Conservation (phyloP, 2,329 filamentous ascomycete species). For the Lasiodiplodia theobromae region DNA sequence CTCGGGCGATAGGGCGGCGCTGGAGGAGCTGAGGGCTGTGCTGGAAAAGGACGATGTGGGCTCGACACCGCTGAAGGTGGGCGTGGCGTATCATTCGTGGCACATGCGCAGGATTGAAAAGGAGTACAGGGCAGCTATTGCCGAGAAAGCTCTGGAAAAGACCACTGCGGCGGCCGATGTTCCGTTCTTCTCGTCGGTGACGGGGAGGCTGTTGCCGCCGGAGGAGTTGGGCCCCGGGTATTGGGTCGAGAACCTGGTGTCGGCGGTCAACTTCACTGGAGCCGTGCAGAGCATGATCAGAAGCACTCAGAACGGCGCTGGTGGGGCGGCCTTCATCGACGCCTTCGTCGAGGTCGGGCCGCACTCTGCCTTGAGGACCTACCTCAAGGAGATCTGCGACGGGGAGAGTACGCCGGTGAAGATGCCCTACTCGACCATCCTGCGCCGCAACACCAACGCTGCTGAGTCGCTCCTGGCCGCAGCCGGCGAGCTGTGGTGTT, state of each 20-base stretch:
- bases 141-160: too few relatives aligned
- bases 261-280: slow-evolving; percentile 47
- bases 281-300: slow-evolving; percentile 36
- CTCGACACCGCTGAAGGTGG: slow-evolving; percentile 31
- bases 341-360: slow-evolving; percentile 39
- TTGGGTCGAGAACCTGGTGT: slow-evolving; percentile 48
- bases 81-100: slow-evolving; percentile 34
- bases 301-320: slow-evolving; percentile 33
- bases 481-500: slow-evolving; percentile 35
- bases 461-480: slow-evolving; percentile 27
- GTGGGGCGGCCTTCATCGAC: background rate
- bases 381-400: slow-evolving; percentile 2
- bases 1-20: background rate
- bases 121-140: slow-evolving; percentile 26
- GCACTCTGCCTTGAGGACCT: slow-evolving; percentile 40
- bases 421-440: slow-evolving; percentile 6
- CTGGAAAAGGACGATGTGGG: slow-evolving; percentile 27
- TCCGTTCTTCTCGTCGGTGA: slow-evolving; percentile 19
- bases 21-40: background rate
- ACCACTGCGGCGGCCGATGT: background rate
- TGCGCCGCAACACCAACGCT: background rate
- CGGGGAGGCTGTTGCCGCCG: background rate
- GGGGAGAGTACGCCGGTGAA: slow-evolving; percentile 34
- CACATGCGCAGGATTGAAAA: slow-evolving; percentile 30
- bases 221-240: slow-evolving; percentile 35